Evolutionary conservation across 345 rosid species (phyloP).

Genomic region (Syzygium jambos): DNA sequence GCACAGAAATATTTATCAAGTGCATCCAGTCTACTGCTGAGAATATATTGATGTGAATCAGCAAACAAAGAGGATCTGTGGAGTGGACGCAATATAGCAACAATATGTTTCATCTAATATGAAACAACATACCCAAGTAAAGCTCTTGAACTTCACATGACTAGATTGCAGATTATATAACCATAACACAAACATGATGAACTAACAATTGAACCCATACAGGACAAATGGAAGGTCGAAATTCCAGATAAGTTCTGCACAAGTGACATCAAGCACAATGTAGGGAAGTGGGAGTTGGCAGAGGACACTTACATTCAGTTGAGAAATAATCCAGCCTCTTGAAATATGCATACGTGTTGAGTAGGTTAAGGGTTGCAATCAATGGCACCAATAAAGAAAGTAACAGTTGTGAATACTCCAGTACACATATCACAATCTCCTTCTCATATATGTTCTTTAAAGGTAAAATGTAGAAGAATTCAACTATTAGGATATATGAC

Average conservation of each 20-base stretch:
- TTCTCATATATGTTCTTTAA: neutral
- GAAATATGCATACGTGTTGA: conserved; percentile 87
- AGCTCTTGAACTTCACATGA: neutral
- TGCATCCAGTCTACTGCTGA: neutral
- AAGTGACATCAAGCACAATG: neutral
- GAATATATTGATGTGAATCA: neutral
- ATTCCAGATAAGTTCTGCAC: neutral
- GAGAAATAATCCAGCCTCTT: conserved; percentile 97
- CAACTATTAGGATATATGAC: conserved; percentile 80
- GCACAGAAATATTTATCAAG: neutral
- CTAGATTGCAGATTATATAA: neutral
- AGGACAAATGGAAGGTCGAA: neutral
- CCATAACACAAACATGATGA: neutral
- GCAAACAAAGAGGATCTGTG: neutral
- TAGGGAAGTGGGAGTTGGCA: neutral
- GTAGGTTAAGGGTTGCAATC: conserved; percentile 41
- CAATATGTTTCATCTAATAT: neutral
- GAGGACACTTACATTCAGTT: conserved; percentile 77
- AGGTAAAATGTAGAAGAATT: neutral
- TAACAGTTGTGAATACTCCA: neutral
- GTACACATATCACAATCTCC: neutral
- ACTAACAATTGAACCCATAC: neutral
- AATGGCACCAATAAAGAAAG: neutral
- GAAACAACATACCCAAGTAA: neutral
- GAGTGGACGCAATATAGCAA: neutral